phyloP scores from a whole-genome alignment of 2,329 filamentous ascomycete genomes.

The Lachnellula occidentalis region DNA sequence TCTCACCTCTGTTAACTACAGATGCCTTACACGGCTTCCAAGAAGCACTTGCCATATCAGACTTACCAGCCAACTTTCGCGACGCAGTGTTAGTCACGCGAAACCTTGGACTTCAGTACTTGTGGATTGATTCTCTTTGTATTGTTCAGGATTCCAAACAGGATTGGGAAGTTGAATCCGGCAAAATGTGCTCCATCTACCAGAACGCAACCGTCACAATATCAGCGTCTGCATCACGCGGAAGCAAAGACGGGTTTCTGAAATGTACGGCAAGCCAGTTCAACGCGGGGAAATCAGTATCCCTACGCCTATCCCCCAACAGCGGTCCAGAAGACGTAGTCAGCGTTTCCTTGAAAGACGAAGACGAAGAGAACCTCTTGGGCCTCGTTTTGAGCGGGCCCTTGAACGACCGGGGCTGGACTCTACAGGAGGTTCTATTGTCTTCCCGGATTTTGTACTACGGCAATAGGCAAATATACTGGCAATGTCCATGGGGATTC shows the following conservation, averaged over 20 bases:
- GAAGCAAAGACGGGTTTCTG: slow-evolving; percentile 7
- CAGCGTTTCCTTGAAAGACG: not conserved
- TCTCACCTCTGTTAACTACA: slow-evolving; percentile 8
- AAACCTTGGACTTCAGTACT: slow-evolving; percentile 22
- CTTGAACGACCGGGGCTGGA: not conserved
- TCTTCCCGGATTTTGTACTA: slow-evolving; percentile 17
- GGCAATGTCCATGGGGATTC: slow-evolving; percentile 18
- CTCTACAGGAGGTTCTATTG: slow-evolving; percentile 19
- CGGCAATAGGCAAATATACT: slow-evolving; percentile 17
- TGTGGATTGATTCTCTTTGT: slow-evolving; percentile 32
- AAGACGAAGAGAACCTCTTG: not conserved
- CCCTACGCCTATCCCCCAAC: not conserved
- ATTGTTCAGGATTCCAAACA: slow-evolving; percentile 27
- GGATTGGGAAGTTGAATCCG: slow-evolving; percentile 24
- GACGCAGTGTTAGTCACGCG: slow-evolving; percentile 26
- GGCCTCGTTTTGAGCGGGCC: not conserved
- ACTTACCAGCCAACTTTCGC: slow-evolving; percentile 20
- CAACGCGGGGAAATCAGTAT: not conserved
- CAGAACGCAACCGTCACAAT: slow-evolving; percentile 21
- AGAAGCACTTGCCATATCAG: slow-evolving; percentile 9
- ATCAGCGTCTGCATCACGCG: slow-evolving; percentile 4
- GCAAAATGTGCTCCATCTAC: slow-evolving; percentile 24
- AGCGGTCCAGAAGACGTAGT: not conserved
- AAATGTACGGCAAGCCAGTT: not conserved
- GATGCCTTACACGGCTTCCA: slow-evolving; percentile 1